Evolutionary conservation across 148 eudicot genomes (phyloP), one percentile per base, ranked within the genome.

Genomic region (Polygonum aviculare): DNA sequence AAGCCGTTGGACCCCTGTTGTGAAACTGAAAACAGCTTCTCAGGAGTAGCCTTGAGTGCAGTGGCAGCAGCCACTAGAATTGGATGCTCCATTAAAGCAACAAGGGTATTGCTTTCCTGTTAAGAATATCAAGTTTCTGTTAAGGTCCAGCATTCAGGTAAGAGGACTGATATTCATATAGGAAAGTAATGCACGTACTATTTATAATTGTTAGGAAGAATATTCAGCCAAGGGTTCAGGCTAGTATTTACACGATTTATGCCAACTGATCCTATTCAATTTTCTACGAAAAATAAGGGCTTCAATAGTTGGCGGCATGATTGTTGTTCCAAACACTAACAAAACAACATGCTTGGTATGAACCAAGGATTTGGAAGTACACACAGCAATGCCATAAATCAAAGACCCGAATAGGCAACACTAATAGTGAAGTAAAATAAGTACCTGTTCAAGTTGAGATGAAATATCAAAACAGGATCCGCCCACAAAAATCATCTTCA

Each of bases 31-130:
- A 89, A 80, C 71, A 76, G 86, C 81, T 85, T 82, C 85, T 88
- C 91, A 5, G 89, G 77, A 19, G 85, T 81, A 15, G 83, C 85
- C 77, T 82, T 87, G 69, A 95, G 82, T 48, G 93, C 85, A 77
- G 63, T 78, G 39, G 96, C 82, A 76, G 93, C 87, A 81, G 96
- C 89, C 72, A 83, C 83, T 73, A 95, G 78, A 76, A 75, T 49
- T 10, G 96, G 93, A 77, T 92, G 93, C 83, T 86, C 89, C 94
- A 95, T 77, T 81, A 91, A 79, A 80, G 84, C 82, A 81, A 74
- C 78, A 77, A 93, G 76, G 51, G 72, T 81, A 59, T 72, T 82
- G 77, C 57, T 80, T 73, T 83, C 93, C 97, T 93, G 77, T 45
- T 69, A 76, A 80, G 70, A 59, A 75, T 35, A 74, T 74, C 47